Evolutionary conservation across 306 rosid species (phyloP).

Genomic region (Medicago lupulina): DNA sequence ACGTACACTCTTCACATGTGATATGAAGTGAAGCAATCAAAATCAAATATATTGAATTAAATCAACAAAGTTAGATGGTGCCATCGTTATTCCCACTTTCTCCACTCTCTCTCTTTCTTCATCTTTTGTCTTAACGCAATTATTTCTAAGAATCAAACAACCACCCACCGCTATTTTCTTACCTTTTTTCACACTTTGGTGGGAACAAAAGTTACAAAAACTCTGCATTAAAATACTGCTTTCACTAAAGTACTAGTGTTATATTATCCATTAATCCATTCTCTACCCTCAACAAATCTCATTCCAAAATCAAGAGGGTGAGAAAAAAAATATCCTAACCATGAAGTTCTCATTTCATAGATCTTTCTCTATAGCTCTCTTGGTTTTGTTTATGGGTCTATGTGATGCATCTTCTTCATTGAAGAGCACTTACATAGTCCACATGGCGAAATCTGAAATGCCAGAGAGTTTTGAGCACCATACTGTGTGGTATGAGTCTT

Average conservation of each 20-base stretch:
- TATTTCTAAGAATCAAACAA: conserved; percentile 56
- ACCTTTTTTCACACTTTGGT: conserved; percentile 15
- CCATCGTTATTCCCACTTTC: conserved; percentile 5
- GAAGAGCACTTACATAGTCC: conserved; percentile 75
- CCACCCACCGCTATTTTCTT: conserved; percentile 49
- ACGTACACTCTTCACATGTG: conserved; percentile 42
- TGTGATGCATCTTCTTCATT: conserved; percentile 16
- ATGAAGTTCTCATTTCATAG: conserved; percentile 36
- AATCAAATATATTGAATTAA: neutral
- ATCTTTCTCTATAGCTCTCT: neutral
- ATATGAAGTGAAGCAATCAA: conserved; percentile 29
- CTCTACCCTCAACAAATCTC: conserved; percentile 27
- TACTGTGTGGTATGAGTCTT: conserved; percentile 77
- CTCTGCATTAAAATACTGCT: neutral
- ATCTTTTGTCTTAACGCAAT: conserved; percentile 59
- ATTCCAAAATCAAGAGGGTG: neutral
- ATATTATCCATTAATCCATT: neutral
- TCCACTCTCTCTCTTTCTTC: conserved; percentile 19
- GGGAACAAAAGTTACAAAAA: conserved; percentile 5
- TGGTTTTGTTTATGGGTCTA: conserved; percentile 39
- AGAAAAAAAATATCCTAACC: neutral
- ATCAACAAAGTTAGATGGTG: neutral
- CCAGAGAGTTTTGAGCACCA: conserved; percentile 79
- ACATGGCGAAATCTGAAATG: conserved; percentile 76
- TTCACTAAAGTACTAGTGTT: neutral